phyloP scores from a whole-genome alignment of 2,329 filamentous ascomycete species.

The Lomentospora prolificans region DNA sequence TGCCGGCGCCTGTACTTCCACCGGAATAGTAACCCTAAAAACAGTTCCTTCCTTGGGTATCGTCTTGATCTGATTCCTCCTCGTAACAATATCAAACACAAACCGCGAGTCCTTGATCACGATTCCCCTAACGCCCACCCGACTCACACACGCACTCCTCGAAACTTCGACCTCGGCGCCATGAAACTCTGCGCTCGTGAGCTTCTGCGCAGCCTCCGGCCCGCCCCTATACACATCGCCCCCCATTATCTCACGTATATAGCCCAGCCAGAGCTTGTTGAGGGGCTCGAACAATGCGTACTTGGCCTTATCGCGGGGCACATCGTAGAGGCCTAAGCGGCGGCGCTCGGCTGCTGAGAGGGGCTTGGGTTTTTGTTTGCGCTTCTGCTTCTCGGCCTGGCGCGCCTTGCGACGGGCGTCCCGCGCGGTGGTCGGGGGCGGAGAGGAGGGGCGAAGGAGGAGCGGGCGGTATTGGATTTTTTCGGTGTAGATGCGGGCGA shows the following conservation, averaged over 20 bases:
- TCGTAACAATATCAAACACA: constrained; percentile 75
- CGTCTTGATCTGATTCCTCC: constrained; percentile 58
- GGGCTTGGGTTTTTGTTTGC: constrained; percentile 49
- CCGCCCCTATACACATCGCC: constrained; percentile 46
- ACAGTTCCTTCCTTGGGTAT: constrained; percentile 86
- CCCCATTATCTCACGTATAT: constrained; percentile 74
- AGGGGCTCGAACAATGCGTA: constrained; percentile 72
- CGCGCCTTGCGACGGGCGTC: constrained; percentile 43
- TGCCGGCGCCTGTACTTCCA: constrained; percentile 17
- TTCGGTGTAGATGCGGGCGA: constrained; percentile 64
- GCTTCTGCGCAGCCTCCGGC: constrained; percentile 55
- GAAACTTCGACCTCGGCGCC: constrained; percentile 78
- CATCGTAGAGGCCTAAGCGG: constrained; percentile 59
- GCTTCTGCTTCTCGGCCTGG: constrained; percentile 33
- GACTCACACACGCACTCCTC: constrained; percentile 65
- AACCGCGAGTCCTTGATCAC: constrained; percentile 83
- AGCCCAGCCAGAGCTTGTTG: constrained; percentile 70
- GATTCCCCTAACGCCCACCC: constrained; percentile 78
- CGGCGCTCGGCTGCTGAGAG: constrained; percentile 75
- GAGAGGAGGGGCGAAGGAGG: constrained; percentile 66
- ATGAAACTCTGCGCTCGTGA: constrained; percentile 83
- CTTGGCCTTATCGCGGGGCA: constrained; percentile 51
- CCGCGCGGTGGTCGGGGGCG: constrained; percentile 50
- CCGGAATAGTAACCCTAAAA: constrained; percentile 65
- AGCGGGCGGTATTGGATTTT: constrained; percentile 77